Percentiles rank a stretch among this genome's conserved stretches.
These are phyloP conservation scores for Artomyces pyxidatus DNA, from an alignment of 768 basidiomycete species.

Conservation along the genomic window DNA sequence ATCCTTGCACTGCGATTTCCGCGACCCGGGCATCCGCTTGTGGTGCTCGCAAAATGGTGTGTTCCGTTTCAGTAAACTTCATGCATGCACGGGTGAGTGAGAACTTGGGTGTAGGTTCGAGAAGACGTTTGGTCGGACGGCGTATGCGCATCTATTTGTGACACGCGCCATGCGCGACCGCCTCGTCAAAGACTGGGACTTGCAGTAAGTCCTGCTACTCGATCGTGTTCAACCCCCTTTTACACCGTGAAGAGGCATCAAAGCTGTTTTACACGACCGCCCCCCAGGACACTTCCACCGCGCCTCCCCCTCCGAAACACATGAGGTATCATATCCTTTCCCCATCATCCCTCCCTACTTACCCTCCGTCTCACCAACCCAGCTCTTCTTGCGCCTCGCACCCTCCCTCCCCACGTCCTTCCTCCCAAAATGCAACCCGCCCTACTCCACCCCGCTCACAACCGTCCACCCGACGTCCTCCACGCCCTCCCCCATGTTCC, in stretches of 20 bases:
- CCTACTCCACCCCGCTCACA: conserved; percentile 62
- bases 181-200: conserved; percentile 62
- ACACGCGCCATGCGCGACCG: conserved; percentile 77
- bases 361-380: conserved; percentile 12
- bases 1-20: conserved; percentile 85
- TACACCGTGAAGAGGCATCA: conserved; percentile 60
- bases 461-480: conserved; percentile 46
- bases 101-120: conserved; percentile 61
- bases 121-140: conserved; percentile 62
- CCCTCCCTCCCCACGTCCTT: conserved; percentile 50
- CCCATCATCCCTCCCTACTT: too few relatives aligned
- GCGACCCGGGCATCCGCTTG: conserved; percentile 52
- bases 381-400: conserved; percentile 44
- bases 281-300: conserved; percentile 81
- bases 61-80: conserved; percentile 3
- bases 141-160: conserved; percentile 90
- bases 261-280: conserved; percentile 78
- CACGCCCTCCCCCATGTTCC: conserved; percentile 59
- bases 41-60: conserved; percentile 69
- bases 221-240: too few relatives aligned
- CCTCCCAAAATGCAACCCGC: conserved; percentile 26
- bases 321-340: too few relatives aligned
- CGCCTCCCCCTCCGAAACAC: conserved; percentile 59
- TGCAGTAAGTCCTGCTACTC: conserved; percentile 49
- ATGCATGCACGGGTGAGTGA: background rate